A percentile compares a stretch with the other conserved stretches of the same genome.
Conservation (phyloP, 768 basidiomycete species). For the Fomitopsis serialis region DNA sequence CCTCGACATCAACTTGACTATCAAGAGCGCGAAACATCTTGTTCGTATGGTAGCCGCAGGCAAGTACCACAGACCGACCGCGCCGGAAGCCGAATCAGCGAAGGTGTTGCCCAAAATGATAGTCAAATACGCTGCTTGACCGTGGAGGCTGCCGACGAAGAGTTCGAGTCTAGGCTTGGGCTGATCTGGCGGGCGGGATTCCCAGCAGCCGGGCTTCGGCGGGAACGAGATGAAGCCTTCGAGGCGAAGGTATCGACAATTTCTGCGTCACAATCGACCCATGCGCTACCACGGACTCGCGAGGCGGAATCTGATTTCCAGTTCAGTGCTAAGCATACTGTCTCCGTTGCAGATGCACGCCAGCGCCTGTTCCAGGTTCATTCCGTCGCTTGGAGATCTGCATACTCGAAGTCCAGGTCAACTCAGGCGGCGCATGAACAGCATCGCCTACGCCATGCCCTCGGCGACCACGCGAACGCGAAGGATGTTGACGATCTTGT, state of each 20-base stretch:
- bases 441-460: slow-evolving; percentile 1
- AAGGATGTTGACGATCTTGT: slow-evolving; percentile 37
- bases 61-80: slow-evolving; percentile 46
- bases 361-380: slow-evolving; percentile 64
- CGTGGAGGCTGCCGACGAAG: slow-evolving; percentile 79
- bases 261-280: slow-evolving; percentile 31
- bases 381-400: slow-evolving; percentile 59
- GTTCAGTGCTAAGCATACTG: slow-evolving; percentile 58
- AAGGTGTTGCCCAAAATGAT: slow-evolving; percentile 64
- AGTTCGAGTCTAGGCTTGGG: slow-evolving; percentile 73
- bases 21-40: slow-evolving; percentile 75
- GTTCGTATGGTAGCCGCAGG: slow-evolving; percentile 46
- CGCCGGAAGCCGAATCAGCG: slow-evolving; percentile 65
- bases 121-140: slow-evolving; percentile 57
- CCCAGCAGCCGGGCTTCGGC: slow-evolving; percentile 62
- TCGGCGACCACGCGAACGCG: slow-evolving; percentile 4
- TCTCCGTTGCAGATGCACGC: slow-evolving; percentile 69
- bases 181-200: slow-evolving; percentile 70
- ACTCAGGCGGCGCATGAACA: slow-evolving; percentile 28
- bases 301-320: slow-evolving; percentile 48
- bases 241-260: slow-evolving; percentile 72
- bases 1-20: slow-evolving; percentile 57
- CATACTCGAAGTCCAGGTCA: slow-evolving; percentile 34
- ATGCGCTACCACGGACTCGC: slow-evolving; percentile 11
- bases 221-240: slow-evolving; percentile 79